Conservation (phyloP, 805 yeast species). For the Lachancea kluyveri region DNA sequence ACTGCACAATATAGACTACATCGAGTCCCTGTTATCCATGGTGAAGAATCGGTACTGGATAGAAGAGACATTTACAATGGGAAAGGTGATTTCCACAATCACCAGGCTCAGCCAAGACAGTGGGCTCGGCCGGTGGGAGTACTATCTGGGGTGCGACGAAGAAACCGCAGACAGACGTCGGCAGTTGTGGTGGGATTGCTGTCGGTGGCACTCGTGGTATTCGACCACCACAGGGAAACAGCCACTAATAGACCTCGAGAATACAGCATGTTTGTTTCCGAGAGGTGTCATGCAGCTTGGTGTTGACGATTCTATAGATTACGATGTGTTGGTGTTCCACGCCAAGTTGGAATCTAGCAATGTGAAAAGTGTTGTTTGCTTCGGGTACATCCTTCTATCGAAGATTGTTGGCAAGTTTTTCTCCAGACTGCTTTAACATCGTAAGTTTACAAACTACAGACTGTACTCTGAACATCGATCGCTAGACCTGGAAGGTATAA, state of each 20-base stretch:
- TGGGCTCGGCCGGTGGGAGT: slow-evolving; percentile 16
- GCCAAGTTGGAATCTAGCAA: slow-evolving; percentile 4
- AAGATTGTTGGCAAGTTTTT: slow-evolving; percentile 5
- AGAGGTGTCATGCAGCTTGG: slow-evolving; percentile 10
- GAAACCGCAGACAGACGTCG: slow-evolving; percentile 10
- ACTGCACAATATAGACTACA: slow-evolving; percentile 1
- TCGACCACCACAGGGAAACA: slow-evolving; percentile 11
- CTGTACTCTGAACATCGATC: not conserved
- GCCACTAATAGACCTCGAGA: slow-evolving; percentile 5
- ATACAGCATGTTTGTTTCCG: slow-evolving; percentile 12
- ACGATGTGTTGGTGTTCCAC: slow-evolving; percentile 3
- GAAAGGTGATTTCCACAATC: slow-evolving; percentile 3
- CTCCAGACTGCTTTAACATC: slow-evolving; percentile 6
- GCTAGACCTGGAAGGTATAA: not conserved
- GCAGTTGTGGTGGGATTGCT: slow-evolving; percentile 14
- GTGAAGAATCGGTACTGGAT: slow-evolving; percentile 4
- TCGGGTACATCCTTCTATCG: slow-evolving; percentile 8
- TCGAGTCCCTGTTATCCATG: slow-evolving; percentile 1
- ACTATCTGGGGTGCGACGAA: slow-evolving; percentile 9
- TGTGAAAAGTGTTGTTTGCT: not conserved
- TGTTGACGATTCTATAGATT: slow-evolving; percentile 12
- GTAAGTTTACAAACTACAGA: slow-evolving; percentile 10
- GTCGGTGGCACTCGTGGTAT: slow-evolving; percentile 18
- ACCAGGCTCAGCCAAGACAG: slow-evolving; percentile 6
- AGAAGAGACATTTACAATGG: slow-evolving; percentile 3